These are phyloP conservation scores for Arthroderma sp. DNA, from an alignment of 2,329 filamentous ascomycete species.

Conservation along the genomic window DNA sequence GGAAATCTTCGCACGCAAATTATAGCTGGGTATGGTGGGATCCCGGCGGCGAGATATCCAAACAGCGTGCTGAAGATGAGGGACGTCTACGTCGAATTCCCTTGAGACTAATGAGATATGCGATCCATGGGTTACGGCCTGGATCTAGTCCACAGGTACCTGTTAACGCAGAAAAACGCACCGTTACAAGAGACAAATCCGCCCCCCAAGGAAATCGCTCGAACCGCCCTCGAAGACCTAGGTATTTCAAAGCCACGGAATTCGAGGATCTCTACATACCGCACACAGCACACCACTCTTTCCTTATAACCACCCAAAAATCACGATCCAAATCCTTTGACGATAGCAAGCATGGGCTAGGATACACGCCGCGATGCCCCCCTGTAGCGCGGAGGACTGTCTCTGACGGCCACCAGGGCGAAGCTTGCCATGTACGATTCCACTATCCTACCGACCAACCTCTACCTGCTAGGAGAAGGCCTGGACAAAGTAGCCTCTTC, in stretches of 20 bases:
- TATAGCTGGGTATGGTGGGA: conserved; percentile 35
- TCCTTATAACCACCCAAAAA: background rate
- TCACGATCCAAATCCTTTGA: conserved; percentile 1
- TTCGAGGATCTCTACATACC: background rate
- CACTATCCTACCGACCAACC: background rate
- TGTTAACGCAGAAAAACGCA: background rate
- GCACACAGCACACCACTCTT: background rate
- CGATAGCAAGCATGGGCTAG: background rate
- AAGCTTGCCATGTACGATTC: background rate
- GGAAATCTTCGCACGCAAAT: conserved; percentile 26
- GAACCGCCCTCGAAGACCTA: background rate
- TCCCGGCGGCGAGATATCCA: conserved; percentile 20
- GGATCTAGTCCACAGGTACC: conserved; percentile 21
- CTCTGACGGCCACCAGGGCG: background rate
- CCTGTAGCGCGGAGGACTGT: background rate
- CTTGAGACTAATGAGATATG: conserved; percentile 20
- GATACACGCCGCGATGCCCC: background rate
- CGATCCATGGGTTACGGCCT: conserved; percentile 13
- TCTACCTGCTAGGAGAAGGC: background rate
- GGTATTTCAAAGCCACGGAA: background rate
- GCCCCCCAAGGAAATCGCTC: background rate
- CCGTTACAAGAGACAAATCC: background rate
- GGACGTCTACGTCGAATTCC: conserved; percentile 19
- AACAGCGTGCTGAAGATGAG: conserved; percentile 16
- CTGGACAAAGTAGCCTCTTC: background rate